phyloP scores from a whole-genome alignment of 805 yeast genomes.

The Kazachstania martiniae region DNA sequence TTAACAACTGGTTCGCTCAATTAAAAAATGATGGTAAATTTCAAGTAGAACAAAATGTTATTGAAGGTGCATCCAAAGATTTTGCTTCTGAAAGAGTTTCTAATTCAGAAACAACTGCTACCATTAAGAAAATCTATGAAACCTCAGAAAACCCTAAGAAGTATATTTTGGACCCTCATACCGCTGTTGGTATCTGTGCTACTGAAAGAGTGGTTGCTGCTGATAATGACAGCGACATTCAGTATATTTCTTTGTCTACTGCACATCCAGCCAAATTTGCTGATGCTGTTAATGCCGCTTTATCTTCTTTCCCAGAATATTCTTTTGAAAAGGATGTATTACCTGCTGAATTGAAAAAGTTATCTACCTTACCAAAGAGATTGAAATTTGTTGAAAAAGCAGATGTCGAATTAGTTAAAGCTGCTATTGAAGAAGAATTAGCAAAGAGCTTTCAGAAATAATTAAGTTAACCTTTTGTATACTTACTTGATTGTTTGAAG shows the following conservation, averaged over 20 bases:
- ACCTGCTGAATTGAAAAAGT: conserved; percentile 73
- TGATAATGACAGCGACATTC: conserved; percentile 33
- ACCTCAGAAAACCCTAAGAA: conserved; percentile 41
- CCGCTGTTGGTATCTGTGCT: conserved; percentile 88
- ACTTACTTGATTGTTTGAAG: neutral
- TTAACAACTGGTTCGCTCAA: conserved; percentile 67
- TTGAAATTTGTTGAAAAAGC: conserved; percentile 60
- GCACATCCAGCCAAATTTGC: conserved; percentile 99
- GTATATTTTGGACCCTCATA: conserved; percentile 91
- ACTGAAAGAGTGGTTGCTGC: conserved; percentile 48
- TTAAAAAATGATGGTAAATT: conserved; percentile 72
- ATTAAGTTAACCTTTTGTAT: neutral
- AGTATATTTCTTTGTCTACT: conserved; percentile 74
- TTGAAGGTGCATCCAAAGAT: conserved; percentile 53
- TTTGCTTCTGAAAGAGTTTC: conserved; percentile 74
- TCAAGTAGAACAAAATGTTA: conserved; percentile 51
- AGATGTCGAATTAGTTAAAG: conserved; percentile 63
- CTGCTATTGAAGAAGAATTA: conserved; percentile 64
- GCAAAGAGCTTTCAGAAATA: conserved; percentile 26
- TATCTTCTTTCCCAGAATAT: conserved; percentile 55
- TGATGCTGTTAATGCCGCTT: conserved; percentile 83
- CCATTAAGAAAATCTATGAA: conserved; percentile 63
- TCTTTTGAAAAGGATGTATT: conserved; percentile 81
- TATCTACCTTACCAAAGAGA: conserved; percentile 64
- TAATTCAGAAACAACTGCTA: conserved; percentile 64